Base-by-base conservation (phyloP, 768 basidiomycete species). In the Rhodotorula diobovata region DNA sequence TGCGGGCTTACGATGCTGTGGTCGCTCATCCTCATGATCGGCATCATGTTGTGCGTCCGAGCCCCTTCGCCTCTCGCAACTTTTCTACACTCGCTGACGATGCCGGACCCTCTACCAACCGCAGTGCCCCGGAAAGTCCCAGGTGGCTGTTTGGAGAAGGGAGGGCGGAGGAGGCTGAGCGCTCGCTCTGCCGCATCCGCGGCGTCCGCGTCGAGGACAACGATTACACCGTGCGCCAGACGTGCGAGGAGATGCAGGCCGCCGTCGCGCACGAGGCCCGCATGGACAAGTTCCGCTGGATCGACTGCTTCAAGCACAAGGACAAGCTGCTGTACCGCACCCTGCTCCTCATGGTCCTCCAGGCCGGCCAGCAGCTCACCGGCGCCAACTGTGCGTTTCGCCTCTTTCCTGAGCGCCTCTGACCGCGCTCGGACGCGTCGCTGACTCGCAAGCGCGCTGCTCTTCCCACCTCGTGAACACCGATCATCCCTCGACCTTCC, bases 31-130 rank as follows among this genome's bases (percentile, higher is more conserved):
- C 84, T 90, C 32, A 82, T 82, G n/a, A 68, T 85, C 53, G 87
- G 88, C 39, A 89, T 90, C 74, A 73, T 87, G 11, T 86, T 87
- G n/a, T 75, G 87, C 88, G 86, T 88, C 88, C 30, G 88, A 88
- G 80, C 84, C 84, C 50, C 87, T 85, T 43, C 82, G 87, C 81
- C n/a, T n/a, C n/a, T n/a, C n/a, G n/a, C n/a, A n/a, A n/a, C n/a
- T n/a, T n/a, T n/a, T n/a, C n/a, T n/a, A n/a, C n/a, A n/a, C n/a
- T n/a, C n/a, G n/a, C n/a, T n/a, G n/a, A n/a, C n/a, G n/a, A n/a
- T n/a, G n/a, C n/a, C n/a, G n/a, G n/a, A n/a, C n/a, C n/a, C n/a
- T n/a, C n/a, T n/a, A n/a, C n/a, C n/a, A n/a, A n/a, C n/a, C n/a
- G n/a, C n/a, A n/a, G n/a, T n/a, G n/a, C n/a, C n/a, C n/a, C n/a